These are phyloP conservation scores for Effrenium voratum DNA, from an alignment of 73 alveolate species.

Conservation along the genomic window DNA sequence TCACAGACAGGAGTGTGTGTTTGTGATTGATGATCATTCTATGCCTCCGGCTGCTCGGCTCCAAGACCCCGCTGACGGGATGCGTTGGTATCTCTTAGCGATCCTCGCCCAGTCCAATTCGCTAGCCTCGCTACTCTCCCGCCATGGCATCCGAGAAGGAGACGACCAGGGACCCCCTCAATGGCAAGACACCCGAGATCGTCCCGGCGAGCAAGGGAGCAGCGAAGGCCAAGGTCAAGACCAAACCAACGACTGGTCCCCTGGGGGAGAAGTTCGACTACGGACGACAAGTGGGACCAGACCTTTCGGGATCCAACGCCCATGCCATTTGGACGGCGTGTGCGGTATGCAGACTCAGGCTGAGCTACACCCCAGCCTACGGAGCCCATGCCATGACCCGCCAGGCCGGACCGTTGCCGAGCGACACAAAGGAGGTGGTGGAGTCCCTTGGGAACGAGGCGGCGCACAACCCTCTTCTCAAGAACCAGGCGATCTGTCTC, in stretches of 20 bases:
- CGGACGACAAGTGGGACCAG: conserved; percentile 7
- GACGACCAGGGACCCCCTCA: neutral
- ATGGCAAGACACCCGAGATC: neutral
- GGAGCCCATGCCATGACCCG: neutral
- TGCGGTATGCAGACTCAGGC: neutral
- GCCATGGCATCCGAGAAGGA: no score
- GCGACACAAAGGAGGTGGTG: neutral
- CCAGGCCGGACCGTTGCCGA: neutral
- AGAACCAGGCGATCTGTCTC: neutral
- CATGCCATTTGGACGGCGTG: neutral
- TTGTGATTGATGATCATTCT: no score
- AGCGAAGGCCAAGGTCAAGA: neutral
- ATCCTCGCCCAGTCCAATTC: no score
- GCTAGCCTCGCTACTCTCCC: no score
- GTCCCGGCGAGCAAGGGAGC: neutral
- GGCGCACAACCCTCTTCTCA: neutral
- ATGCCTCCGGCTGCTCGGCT: no score
- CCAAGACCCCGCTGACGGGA: no score
- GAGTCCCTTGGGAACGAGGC: neutral
- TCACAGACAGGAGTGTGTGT: no score
- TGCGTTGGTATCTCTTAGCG: no score
- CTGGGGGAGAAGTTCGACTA: neutral
- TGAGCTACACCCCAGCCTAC: neutral
- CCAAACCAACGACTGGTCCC: neutral
- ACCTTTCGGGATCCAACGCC: neutral